Conservation (phyloP, 2,329 filamentous ascomycete genomes). For the Aureobasidium uvarum region DNA sequence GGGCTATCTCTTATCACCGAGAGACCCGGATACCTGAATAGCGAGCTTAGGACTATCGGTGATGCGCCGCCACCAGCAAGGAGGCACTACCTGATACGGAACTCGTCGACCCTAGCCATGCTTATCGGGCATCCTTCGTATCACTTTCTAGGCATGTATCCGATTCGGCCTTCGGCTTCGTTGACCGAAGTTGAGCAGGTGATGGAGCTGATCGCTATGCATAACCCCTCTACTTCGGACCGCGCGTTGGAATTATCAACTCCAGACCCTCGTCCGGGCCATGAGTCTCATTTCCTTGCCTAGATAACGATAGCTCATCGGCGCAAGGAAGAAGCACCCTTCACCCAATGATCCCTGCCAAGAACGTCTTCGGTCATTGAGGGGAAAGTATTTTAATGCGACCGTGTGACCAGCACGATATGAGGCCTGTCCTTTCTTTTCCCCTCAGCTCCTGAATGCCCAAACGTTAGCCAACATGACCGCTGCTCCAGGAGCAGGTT, state of each 20-base stretch:
- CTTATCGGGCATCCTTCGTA: conserved; percentile 20
- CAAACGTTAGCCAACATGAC: conserved; percentile 13
- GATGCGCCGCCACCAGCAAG: conserved; percentile 20
- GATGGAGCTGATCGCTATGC: conserved; percentile 11
- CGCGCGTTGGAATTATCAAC: conserved; percentile 16
- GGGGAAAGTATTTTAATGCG: conserved; percentile 17
- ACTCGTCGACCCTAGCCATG: conserved; percentile 3
- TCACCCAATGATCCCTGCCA: conserved; percentile 17
- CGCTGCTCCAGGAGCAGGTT: neutral
- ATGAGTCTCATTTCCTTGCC: conserved; percentile 19
- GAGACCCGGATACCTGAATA: neutral
- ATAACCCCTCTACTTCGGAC: conserved; percentile 17
- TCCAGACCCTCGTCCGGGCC: conserved; percentile 15
- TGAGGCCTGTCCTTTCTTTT: conserved; percentile 2
- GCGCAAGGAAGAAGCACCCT: conserved; percentile 6
- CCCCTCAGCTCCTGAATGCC: neutral
- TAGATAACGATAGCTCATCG: conserved; percentile 23
- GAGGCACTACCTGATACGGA: conserved; percentile 15
- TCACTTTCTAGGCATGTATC: conserved; percentile 4
- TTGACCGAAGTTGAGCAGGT: neutral
- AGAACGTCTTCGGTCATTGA: conserved; percentile 24
- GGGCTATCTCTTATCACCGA: conserved; percentile 6
- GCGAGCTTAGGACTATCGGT: conserved; percentile 23
- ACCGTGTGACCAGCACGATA: conserved; percentile 14
- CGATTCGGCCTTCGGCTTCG: neutral